A percentile compares a stretch with the other conserved stretches of the same genome.
These are phyloP conservation scores for Petunia hybrid DNA, from an alignment of 305 asterid genomes.

Conservation along the genomic window DNA sequence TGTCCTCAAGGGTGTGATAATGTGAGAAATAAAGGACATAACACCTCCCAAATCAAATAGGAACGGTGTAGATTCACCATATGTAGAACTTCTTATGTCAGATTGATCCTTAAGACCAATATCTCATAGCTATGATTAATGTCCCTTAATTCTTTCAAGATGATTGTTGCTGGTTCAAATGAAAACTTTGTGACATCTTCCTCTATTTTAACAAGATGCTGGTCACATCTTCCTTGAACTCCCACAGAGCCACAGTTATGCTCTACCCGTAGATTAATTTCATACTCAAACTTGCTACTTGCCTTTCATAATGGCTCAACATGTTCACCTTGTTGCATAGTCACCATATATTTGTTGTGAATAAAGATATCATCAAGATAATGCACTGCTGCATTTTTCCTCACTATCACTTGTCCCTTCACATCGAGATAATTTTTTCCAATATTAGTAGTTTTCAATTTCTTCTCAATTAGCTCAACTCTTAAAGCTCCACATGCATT, in stretches of 20 bases:
- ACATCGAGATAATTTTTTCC: constrained; percentile 68
- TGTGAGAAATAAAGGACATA: background rate
- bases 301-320: background rate
- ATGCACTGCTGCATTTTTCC: constrained; percentile 73
- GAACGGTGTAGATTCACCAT: background rate
- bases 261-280: background rate
- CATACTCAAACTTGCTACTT: background rate
- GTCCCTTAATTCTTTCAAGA: background rate
- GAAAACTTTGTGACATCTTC: background rate
- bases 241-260: background rate
- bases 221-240: background rate
- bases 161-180: background rate
- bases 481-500: too few species aligned
- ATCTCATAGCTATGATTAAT: background rate
- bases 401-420: constrained; percentile 87
- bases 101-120: background rate
- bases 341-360: constrained; percentile 71
- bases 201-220: background rate
- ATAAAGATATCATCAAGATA: constrained; percentile 77
- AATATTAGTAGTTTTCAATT: too few species aligned
- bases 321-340: constrained; percentile 42
- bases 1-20: background rate
- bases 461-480: too few species aligned
- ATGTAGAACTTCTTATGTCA: background rate
- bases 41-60: background rate